Base-by-base conservation (phyloP, 2,329 filamentous ascomycete species). In the Colletotrichum falcatum region DNA sequence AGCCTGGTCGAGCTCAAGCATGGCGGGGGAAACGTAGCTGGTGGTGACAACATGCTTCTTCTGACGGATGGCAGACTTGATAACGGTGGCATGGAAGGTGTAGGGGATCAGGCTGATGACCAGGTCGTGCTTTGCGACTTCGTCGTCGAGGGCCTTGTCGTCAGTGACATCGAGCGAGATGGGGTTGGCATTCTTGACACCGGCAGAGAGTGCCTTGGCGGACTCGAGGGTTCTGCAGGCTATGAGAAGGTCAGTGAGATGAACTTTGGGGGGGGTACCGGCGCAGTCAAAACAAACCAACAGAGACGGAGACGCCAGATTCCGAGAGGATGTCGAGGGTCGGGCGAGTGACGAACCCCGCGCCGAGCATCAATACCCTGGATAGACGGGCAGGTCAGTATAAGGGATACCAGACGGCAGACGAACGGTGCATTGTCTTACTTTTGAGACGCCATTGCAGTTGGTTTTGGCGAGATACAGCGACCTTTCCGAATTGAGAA, bases 41-140 rank as follows among this genome's bases (percentile, higher is more conserved):
- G 95, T 98, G 68, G 95, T 98, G 78, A 98, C 95, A 71, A 98
- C 94, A 85, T 98, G 86, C 88, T 95, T 97, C 92, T 97, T 98
- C 77, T 91, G 89, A 77, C 91, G 89, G 83, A 98, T 98, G 73
- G 94, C 95, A 44, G 92, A 91, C 88, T 97, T 95, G 89, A 98
- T 97, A 77, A 98, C 94, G 65, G 88, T 86, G 55, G 92, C 93
- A 82, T 97, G 94, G 88, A 90, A 94, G 70, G 90, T 97, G 85
- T 97, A 98, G 58, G 95, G 95, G 76, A 98, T 97, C 81, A 98
- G 81, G 78, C 85, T 89, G 80, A 95, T 92, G 79, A 92, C 90
- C 14, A 97, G 83, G 79, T 95, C 92, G 79, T 92, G 87, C 86
- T 96, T 90, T 78, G 87, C 90, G n/a, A 97, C 88, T 78, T 90